phyloP scores from a whole-genome alignment of 2,329 filamentous ascomycete species.

The Lizonia empirigonia region DNA sequence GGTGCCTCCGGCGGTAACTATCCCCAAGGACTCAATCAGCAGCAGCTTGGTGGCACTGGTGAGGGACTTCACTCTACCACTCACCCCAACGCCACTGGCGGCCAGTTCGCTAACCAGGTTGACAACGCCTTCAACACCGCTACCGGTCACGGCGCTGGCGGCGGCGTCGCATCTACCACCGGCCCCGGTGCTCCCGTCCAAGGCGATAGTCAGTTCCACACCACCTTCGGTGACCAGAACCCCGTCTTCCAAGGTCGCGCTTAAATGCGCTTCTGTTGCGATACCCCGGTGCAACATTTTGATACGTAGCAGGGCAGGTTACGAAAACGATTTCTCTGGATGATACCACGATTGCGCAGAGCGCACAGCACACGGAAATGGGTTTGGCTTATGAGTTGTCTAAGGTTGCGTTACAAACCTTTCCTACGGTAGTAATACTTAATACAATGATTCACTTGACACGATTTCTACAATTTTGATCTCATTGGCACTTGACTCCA shows the following conservation, averaged over 20 bases:
- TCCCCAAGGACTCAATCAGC: slow-evolving; percentile 11
- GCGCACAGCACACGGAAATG: slow-evolving; percentile 12
- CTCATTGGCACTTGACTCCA: no score
- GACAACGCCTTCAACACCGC: slow-evolving; percentile 50
- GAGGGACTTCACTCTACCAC: slow-evolving; percentile 12
- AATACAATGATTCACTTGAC: slow-evolving; percentile 16
- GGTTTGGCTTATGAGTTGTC: not conserved
- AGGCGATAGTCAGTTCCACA: slow-evolving; percentile 37
- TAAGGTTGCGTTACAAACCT: slow-evolving; percentile 4
- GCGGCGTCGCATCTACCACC: slow-evolving; percentile 21
- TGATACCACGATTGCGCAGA: slow-evolving; percentile 42
- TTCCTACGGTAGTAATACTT: slow-evolving; percentile 27
- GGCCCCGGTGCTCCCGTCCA: slow-evolving; percentile 18
- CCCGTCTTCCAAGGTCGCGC: slow-evolving; percentile 50
- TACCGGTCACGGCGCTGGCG: slow-evolving; percentile 16
- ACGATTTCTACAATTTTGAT: not conserved
- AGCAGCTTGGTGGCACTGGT: slow-evolving; percentile 18
- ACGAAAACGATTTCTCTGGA: slow-evolving; percentile 34
- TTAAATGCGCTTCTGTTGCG: slow-evolving; percentile 24
- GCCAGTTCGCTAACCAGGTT: slow-evolving; percentile 53
- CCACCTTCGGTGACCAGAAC: slow-evolving; percentile 51
- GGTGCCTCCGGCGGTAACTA: slow-evolving; percentile 11
- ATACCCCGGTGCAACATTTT: slow-evolving; percentile 13
- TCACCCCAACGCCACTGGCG: slow-evolving; percentile 19
- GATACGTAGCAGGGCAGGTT: slow-evolving; percentile 7